A percentile compares a stretch with the other conserved stretches of the same genome.
Evolutionary conservation across 352 stramenopile species (phyloP).

Genomic region (Globisporangium canariense): DNA sequence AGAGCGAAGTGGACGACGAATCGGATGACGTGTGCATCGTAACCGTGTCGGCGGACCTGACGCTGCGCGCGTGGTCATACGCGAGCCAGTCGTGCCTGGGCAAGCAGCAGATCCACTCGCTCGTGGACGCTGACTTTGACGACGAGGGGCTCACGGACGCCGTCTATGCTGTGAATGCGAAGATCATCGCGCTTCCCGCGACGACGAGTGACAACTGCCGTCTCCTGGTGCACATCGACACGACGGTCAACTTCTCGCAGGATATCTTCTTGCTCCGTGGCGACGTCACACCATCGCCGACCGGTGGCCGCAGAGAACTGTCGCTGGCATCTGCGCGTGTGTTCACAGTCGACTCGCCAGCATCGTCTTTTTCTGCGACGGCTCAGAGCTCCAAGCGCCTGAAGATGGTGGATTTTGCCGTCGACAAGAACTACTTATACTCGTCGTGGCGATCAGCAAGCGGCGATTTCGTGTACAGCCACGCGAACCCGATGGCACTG

Average conservation of each 20-base stretch:
- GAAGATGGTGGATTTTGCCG: slow-evolving; percentile 69
- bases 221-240: slow-evolving; percentile 65
- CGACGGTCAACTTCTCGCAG: slow-evolving; percentile 43
- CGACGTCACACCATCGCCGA: slow-evolving; percentile 34
- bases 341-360: slow-evolving; percentile 35
- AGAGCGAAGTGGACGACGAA: slow-evolving; percentile 37
- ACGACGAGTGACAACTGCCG: slow-evolving; percentile 60
- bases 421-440: slow-evolving; percentile 66
- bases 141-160: slow-evolving; percentile 30
- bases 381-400: slow-evolving; percentile 32
- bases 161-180: slow-evolving; percentile 43
- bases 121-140: slow-evolving; percentile 34
- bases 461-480: slow-evolving; percentile 57
- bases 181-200: slow-evolving; percentile 50
- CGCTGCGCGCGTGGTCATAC: slow-evolving; percentile 68
- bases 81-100: slow-evolving; percentile 57
- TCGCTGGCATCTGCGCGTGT: slow-evolving; percentile 45
- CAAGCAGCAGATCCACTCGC: slow-evolving; percentile 48
- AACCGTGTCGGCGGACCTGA: slow-evolving; percentile 65
- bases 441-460: slow-evolving; percentile 66
- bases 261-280: slow-evolving; percentile 62
- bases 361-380: background rate
- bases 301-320: slow-evolving; percentile 32
- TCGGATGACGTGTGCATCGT: slow-evolving; percentile 65
- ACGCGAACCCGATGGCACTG: slow-evolving; percentile 65